A percentile compares a stretch with the other conserved stretches of the same genome.
Conservation (phyloP, 192 early-diverging fungal species). For the Irineochytrium annulatum region DNA sequence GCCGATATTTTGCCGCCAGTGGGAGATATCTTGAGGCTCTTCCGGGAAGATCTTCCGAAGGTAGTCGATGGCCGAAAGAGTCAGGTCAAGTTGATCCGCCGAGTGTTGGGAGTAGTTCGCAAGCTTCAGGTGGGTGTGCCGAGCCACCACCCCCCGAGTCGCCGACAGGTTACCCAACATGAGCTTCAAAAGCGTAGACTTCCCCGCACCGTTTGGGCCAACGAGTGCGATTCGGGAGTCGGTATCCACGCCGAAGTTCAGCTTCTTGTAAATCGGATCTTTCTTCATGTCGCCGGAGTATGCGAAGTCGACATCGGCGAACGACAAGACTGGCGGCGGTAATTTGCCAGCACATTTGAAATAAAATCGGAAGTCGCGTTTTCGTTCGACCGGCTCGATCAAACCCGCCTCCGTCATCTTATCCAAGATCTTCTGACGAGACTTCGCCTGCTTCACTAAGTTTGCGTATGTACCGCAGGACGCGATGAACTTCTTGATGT, state of each 20-base stretch:
- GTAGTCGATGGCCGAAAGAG: conserved; percentile 85
- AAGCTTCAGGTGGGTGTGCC: conserved; percentile 91
- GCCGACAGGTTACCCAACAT: conserved; percentile 87
- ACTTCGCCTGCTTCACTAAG: conserved; percentile 97
- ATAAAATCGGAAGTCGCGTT: conserved; percentile 74
- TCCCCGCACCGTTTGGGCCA: conserved; percentile 82
- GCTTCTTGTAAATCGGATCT: conserved; percentile 81
- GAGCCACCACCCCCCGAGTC: conserved; percentile 77
- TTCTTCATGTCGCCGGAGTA: conserved; percentile 78
- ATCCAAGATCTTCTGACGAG: conserved; percentile 98
- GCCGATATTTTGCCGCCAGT: conserved; percentile 90
- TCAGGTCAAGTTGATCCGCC: conserved; percentile 90
- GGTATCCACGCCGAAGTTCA: conserved; percentile 95
- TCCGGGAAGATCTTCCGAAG: conserved; percentile 81
- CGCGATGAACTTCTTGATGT: conserved; percentile 98
- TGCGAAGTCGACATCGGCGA: conserved; percentile 88
- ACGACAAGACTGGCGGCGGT: conserved; percentile 92
- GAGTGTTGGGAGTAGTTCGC: conserved; percentile 97
- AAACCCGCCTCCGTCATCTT: conserved; percentile 99
- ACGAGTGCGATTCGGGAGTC: conserved; percentile 98
- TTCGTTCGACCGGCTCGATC: conserved; percentile 87
- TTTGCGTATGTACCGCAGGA: conserved; percentile 99
- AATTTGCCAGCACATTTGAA: conserved; percentile 84
- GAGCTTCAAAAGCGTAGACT: conserved; percentile 96
- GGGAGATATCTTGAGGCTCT: conserved; percentile 72